Evolutionary conservation across 2,329 filamentous ascomycete species (phyloP).

Genomic region (Paramyrothecium roridum): DNA sequence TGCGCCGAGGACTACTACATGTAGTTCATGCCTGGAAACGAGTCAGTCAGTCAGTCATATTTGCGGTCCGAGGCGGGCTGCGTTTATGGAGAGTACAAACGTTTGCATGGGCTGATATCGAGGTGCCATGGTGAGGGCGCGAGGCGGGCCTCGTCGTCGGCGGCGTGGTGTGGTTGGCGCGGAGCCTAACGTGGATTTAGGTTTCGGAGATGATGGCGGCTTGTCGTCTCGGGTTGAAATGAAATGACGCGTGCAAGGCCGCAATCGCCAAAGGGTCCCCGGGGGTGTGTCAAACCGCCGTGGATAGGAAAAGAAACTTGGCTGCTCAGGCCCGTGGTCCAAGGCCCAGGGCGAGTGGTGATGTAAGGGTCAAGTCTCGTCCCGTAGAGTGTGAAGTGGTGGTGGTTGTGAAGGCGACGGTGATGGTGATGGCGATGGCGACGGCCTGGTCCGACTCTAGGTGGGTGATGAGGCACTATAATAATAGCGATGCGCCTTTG

Average conservation of each 20-base stretch:
- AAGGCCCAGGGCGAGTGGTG: background rate
- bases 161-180: no score
- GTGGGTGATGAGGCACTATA: background rate
- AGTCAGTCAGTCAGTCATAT: background rate
- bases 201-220: no score
- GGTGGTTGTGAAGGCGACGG: conserved; percentile 2
- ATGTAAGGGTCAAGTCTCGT: no score
- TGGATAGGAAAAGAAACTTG: no score
- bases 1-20: conserved; percentile 79
- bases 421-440: conserved; percentile 2
- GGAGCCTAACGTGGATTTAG: no score
- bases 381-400: conserved; percentile 2
- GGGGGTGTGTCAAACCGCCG: no score
- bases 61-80: background rate
- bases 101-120: conserved; percentile 23
- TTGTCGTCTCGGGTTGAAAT: no score
- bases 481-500: background rate
- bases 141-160: no score
- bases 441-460: background rate
- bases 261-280: no score
- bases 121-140: conserved; percentile 18
- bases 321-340: no score
- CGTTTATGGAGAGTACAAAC: conserved; percentile 10
- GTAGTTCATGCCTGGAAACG: conserved; percentile 65
- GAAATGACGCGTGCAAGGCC: no score